Conservation (phyloP, 257 asterid species). For the Jaltomata sinuosa region DNA sequence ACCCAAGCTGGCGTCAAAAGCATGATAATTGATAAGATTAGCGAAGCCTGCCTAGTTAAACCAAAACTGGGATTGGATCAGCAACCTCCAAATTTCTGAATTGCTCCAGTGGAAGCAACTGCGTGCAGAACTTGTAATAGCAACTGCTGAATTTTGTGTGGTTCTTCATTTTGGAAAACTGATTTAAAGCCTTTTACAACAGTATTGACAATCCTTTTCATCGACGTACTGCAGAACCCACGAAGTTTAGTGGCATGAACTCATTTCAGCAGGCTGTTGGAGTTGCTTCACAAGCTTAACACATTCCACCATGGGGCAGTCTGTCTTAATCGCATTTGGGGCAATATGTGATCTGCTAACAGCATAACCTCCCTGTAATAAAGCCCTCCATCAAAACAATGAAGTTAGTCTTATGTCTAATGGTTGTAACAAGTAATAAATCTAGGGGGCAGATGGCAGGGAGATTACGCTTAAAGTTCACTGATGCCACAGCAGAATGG, state of each 20-base stretch:
- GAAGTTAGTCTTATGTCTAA: neutral
- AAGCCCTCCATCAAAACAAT: neutral
- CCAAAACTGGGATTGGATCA: neutral
- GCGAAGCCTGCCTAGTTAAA: neutral
- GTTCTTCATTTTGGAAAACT: neutral
- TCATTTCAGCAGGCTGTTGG: conserved; percentile 18
- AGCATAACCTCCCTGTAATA: conserved; percentile 59
- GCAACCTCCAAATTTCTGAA: neutral
- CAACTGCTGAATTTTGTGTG: neutral
- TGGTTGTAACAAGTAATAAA: neutral
- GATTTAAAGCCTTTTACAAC: neutral
- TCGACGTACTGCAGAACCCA: neutral
- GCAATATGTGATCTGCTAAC: conserved; percentile 70
- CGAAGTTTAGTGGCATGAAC: neutral
- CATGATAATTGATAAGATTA: neutral
- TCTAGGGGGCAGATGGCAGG: neutral
- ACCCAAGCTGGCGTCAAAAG: neutral
- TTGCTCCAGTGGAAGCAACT: neutral
- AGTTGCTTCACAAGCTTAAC: conserved; percentile 55
- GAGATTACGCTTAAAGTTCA: neutral
- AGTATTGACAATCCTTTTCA: neutral
- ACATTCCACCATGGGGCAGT: conserved; percentile 70
- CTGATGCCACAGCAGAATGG: neutral
- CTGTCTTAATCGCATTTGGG: conserved; percentile 72
- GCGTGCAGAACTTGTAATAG: neutral